Conservation (phyloP, 2,329 filamentous ascomycete genomes). For the Aspergillus udagawae region DNA sequence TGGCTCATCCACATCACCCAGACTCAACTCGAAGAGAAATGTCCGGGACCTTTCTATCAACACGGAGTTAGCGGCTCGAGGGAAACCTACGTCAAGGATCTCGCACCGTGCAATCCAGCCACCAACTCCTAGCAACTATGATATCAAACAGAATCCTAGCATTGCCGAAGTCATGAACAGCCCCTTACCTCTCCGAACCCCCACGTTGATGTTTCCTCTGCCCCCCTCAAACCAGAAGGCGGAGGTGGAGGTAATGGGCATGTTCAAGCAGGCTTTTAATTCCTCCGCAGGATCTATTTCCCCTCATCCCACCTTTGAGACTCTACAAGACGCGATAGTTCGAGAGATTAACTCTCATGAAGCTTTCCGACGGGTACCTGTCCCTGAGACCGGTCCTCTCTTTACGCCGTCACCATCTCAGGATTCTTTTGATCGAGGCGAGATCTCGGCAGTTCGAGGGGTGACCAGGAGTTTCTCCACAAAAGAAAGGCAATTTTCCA, state of each 20-base stretch:
- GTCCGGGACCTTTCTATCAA: slow-evolving; percentile 40
- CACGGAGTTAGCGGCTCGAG: slow-evolving; percentile 33
- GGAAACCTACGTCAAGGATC: slow-evolving; percentile 28
- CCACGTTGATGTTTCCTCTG: slow-evolving; percentile 20
- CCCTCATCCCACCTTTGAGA: slow-evolving; percentile 37
- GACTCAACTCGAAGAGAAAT: slow-evolving; percentile 31
- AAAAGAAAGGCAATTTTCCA: slow-evolving; percentile 30
- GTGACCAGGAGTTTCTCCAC: slow-evolving; percentile 23
- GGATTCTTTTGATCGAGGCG: slow-evolving; percentile 18
- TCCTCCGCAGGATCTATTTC: slow-evolving; percentile 23
- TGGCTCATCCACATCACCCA: slow-evolving; percentile 14
- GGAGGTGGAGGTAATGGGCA: slow-evolving; percentile 42
- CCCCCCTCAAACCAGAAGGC: slow-evolving; percentile 29
- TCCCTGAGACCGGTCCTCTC: slow-evolving; percentile 27
- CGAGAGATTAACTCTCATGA: slow-evolving; percentile 44
- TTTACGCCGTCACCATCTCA: slow-evolving; percentile 30
- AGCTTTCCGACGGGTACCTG: slow-evolving; percentile 34
- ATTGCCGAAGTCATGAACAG: slow-evolving; percentile 42
- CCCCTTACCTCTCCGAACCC: slow-evolving; percentile 28
- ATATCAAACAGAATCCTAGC: slow-evolving; percentile 27
- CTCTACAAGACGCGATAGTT: slow-evolving; percentile 41
- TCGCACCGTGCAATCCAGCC: slow-evolving; percentile 34
- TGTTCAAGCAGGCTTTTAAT: slow-evolving; percentile 37
- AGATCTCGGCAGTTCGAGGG: slow-evolving; percentile 7
- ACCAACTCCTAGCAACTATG: slow-evolving; percentile 27